Conservation (phyloP, 805 yeast genomes). For the Cyberlindnera euphorbiiphila region DNA sequence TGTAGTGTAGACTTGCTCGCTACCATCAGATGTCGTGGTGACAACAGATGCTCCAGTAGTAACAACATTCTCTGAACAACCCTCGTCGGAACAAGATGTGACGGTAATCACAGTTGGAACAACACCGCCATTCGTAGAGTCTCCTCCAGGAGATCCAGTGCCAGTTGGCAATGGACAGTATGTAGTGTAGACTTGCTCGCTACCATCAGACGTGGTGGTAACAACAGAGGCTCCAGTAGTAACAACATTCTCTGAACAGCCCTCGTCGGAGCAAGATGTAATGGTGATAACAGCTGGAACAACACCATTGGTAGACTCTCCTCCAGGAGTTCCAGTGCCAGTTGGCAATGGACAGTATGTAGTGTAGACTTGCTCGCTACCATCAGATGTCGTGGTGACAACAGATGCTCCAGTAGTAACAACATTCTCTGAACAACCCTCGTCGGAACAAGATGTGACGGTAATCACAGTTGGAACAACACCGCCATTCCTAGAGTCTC, state of each 20-base stretch:
- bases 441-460: constrained; percentile 5
- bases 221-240: too few relatives aligned
- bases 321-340: not conserved
- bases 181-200: too few relatives aligned
- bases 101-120: constrained; percentile 5
- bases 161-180: too few relatives aligned
- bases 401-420: constrained; percentile 9
- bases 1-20: constrained; percentile 31
- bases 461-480: constrained; percentile 5
- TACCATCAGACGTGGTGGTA: too few relatives aligned
- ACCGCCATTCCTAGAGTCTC: not conserved
- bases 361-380: constrained; percentile 33
- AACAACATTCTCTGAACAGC: too few relatives aligned
- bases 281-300: too few relatives aligned
- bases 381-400: constrained; percentile 16
- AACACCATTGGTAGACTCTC: too few relatives aligned
- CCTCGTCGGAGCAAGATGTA: too few relatives aligned
- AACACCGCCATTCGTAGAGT: not conserved
- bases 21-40: constrained; percentile 22
- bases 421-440: constrained; percentile 1
- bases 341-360: constrained; percentile 12
- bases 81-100: constrained; percentile 6
- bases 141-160: too few relatives aligned
- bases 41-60: constrained; percentile 10
- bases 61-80: constrained; percentile 1